phyloP scores from a whole-genome alignment of 371 early-diverging fungal genomes.

The Apophysomyces sp. region DNA sequence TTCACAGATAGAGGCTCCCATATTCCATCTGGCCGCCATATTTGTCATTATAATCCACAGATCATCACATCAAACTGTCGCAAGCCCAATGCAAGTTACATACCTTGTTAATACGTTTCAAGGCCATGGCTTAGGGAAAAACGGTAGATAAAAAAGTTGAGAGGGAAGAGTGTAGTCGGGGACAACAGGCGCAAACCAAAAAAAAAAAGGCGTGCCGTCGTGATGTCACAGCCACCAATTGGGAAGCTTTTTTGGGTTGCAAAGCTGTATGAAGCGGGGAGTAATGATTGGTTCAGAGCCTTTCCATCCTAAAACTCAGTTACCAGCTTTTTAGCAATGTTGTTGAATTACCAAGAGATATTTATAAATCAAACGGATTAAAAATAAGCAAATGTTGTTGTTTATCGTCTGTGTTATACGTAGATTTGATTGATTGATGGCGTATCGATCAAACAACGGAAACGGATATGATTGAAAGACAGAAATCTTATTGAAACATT shows the following conservation, averaged over 20 bases:
- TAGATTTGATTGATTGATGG: no score
- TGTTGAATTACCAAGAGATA: no score
- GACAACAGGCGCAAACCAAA: constrained; percentile 3
- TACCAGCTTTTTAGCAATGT: no score
- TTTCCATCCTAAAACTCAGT: no score
- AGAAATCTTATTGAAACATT: no score
- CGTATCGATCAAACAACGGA: no score
- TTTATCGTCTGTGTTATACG: no score
- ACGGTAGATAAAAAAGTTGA: constrained; percentile 9
- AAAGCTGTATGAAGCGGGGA: background rate
- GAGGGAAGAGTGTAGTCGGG: constrained; percentile 2
- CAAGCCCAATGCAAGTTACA: background rate
- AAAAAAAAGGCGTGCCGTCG: background rate
- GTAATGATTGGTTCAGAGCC: background rate
- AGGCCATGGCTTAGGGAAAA: constrained; percentile 64
- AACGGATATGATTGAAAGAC: no score
- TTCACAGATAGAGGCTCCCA: background rate
- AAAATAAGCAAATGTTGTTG: no score
- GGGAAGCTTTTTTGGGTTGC: background rate
- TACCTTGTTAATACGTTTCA: constrained; percentile 95
- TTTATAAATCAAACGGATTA: no score
- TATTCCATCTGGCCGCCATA: background rate
- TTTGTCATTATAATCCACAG: background rate
- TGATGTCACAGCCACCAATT: background rate
- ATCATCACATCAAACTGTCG: background rate